These are phyloP conservation scores for Aspergillus sparsus DNA, from an alignment of 495 filamentous ascomycete species.

Conservation along the genomic window DNA sequence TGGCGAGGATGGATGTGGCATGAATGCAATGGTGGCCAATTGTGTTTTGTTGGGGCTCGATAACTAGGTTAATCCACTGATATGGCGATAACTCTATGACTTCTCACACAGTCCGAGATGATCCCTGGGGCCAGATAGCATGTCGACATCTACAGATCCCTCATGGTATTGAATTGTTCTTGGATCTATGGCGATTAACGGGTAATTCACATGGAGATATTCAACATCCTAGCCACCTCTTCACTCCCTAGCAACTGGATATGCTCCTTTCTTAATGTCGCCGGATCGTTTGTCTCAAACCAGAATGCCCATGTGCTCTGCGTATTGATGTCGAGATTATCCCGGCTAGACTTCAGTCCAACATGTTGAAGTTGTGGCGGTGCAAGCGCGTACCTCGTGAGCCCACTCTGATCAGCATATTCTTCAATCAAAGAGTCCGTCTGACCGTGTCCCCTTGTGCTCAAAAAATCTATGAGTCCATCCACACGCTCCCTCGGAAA, in stretches of 20 bases:
- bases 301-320: conserved; percentile 25
- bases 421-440: conserved; percentile 41
- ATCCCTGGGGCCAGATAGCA: no score
- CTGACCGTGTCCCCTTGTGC: conserved; percentile 24
- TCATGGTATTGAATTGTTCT: no score
- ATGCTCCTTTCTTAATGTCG: conserved; percentile 12
- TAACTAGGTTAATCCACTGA: no score
- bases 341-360: conserved; percentile 30
- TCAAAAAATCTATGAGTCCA: conserved; percentile 25
- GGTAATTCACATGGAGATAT: no score
- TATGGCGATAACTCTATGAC: no score
- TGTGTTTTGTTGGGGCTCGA: no score
- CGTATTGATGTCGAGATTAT: conserved; percentile 25
- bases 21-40: no score
- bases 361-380: conserved; percentile 42
- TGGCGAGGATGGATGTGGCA: no score
- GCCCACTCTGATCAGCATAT: conserved; percentile 30
- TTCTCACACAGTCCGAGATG: no score
- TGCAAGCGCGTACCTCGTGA: conserved; percentile 34
- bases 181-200: no score
- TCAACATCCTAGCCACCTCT: no score
- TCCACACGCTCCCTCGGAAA: conserved; percentile 42
- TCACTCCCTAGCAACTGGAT: background rate
- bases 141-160: no score
- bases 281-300: conserved; percentile 23